phyloP scores from a whole-genome alignment of 2,329 filamentous ascomycete genomes.

The Madurella mycetomatis region DNA sequence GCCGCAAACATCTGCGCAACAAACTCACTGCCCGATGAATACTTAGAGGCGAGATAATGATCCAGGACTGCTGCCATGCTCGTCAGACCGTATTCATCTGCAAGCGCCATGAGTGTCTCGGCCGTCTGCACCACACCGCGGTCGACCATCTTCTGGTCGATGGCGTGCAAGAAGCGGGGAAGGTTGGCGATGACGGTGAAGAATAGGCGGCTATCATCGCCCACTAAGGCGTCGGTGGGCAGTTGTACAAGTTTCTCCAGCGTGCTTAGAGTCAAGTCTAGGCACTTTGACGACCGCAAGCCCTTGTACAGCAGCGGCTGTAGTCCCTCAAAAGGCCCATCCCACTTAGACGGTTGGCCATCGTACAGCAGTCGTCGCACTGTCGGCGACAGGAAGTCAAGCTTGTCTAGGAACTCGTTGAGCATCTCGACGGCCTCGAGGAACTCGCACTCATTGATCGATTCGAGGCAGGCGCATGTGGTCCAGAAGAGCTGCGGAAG shows the following conservation, averaged over 20 bases:
- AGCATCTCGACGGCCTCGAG: conserved; percentile 89
- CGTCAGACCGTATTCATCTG: conserved; percentile 65
- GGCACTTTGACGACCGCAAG: conserved; percentile 76
- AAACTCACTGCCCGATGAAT: conserved; percentile 69
- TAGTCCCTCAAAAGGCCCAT: conserved; percentile 80
- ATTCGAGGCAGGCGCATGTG: conserved; percentile 91
- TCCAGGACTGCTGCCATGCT: conserved; percentile 65
- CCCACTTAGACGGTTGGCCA: conserved; percentile 80
- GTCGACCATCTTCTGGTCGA: conserved; percentile 61
- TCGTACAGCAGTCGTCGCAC: conserved; percentile 70
- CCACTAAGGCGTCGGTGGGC: conserved; percentile 75
- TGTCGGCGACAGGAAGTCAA: conserved; percentile 69
- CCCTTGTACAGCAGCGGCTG: conserved; percentile 88
- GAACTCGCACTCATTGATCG: conserved; percentile 93
- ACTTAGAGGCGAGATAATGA: conserved; percentile 63
- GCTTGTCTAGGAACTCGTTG: conserved; percentile 75
- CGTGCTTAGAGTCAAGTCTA: conserved; percentile 71
- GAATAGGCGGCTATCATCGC: conserved; percentile 74
- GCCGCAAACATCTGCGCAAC: conserved; percentile 68
- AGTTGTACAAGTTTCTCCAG: conserved; percentile 75
- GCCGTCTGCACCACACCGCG: conserved; percentile 58
- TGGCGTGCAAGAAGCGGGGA: conserved; percentile 73
- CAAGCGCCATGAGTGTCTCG: conserved; percentile 64
- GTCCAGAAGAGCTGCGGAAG: conserved; percentile 98
- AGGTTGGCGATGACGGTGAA: conserved; percentile 90